Evolutionary conservation across 208 protist genomes (phyloP), one percentile per base, ranked within the genome.

Genomic region (Tritrichomonas musculus): DNA sequence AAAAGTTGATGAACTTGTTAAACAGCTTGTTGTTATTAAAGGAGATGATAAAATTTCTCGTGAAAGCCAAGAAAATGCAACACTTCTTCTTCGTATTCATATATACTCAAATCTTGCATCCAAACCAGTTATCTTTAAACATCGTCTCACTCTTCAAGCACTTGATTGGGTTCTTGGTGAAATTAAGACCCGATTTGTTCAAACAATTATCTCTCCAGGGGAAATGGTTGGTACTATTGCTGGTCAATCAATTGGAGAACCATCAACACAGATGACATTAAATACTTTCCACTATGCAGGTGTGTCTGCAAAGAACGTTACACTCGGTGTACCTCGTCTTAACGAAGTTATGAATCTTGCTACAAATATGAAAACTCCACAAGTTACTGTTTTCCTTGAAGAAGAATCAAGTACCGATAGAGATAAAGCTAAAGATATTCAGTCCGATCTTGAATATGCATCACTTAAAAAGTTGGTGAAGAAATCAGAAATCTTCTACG

Each of bases 281-380:
- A 99, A 99, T 95, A 99, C 99, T 50, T 99, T 99, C 96, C 99
- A 99, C 96, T 99, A 98, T 95, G 99, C 99, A 57, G 99, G 99
- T 95, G 98, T 99, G 88, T 98, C 98, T 11, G 97, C 97, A 75
- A 99, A 99, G 96, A 99, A 99, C 95, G 99, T 99, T 39, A 99
- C 99, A 9, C 97, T 99, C 44, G 99, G 99, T 95, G 98, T 99
- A 49, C 99, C 99, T 39, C 97, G 99, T 47, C 96, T 99, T 39
- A 97, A 98, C 80, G 99, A 99, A 96, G 95, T 99, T 75, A 98
- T 99, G 93, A 99, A 99, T 94, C 97, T 99, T 44, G 97, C 98
- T 39, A 97, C 97, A 92, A 97, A 97, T 44, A 97, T 98, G 57
- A 98, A 98, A 94, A 99, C 98, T 53, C 98, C 98, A 55, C 97